Evolutionary conservation across 495 filamentous ascomycete species (phyloP), one percentile per base, ranked within the genome.

Genomic region (Tetracladium marchalianum): DNA sequence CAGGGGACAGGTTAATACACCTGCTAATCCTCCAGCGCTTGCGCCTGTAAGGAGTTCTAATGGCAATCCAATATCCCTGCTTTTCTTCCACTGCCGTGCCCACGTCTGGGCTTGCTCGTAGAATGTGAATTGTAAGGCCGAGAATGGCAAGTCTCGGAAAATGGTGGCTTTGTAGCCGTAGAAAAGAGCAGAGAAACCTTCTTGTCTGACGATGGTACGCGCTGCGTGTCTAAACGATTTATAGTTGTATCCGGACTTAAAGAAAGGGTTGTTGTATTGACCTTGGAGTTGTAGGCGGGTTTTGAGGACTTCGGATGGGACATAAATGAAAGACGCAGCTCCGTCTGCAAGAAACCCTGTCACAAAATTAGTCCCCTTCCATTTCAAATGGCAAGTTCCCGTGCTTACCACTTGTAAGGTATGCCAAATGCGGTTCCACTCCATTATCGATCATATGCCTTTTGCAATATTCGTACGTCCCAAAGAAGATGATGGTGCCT

Each of bases 281-380:
- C 92, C 92, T 61, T 98, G 92, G 12, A 98, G 75, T 56, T 98
- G 92, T 15, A 97, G 72, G 18, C 92, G 80, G 12, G 92, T 97
- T 63, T 98, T 98, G 50, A 97, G 70, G 11, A 98, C 92, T 65
- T 98, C 93, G 15, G 87, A 92, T 7, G 92, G 93, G 7, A 98
- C 93, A 53, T 97, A 98, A 24, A 95, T 76, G 47, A 93, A 72
- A 0, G 87, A 92, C 4, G 92, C 90, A 41, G 88, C 90, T 37
- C 96, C 72, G 57, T 97, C 93, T 16, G 88, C 90, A 43, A 96
- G 60, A 57, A 98, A 90, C 10, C 89, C 86, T 88, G 47, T 36
- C 7, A 55, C 13, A 11, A 40, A 40, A 11, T 62, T 43, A 66
- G 41, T 44, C 63, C 43, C 39, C 39, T 44, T 39, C 13, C 11